Evolutionary conservation across 805 yeast genomes (phyloP).

Genomic region (Kodamaea neixiangensis): DNA sequence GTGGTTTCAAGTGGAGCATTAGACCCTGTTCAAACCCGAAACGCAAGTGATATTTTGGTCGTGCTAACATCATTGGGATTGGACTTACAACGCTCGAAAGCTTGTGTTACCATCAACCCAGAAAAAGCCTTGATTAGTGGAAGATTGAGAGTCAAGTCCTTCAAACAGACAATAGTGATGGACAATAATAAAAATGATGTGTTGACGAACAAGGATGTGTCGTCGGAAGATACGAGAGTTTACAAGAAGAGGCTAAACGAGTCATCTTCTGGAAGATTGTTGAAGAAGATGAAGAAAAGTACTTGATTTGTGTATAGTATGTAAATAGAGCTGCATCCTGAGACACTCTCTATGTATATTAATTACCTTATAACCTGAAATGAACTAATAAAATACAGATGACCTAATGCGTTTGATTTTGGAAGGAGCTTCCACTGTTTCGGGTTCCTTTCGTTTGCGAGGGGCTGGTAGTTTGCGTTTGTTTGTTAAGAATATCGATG

Average conservation of each 20-base stretch:
- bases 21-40: constrained; percentile 58
- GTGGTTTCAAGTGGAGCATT: constrained; percentile 77
- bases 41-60: constrained; percentile 66
- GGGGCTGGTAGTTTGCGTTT: constrained; percentile 12
- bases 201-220: constrained; percentile 23
- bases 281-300: constrained; percentile 22
- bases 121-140: constrained; percentile 71
- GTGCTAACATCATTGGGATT: constrained; percentile 71
- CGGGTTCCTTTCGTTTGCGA: background rate
- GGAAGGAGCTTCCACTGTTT: constrained; percentile 12
- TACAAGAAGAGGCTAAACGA: constrained; percentile 26
- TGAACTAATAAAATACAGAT: constrained; percentile 5
- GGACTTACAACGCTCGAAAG: constrained; percentile 58
- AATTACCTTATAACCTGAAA: constrained; percentile 11
- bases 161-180: constrained; percentile 69
- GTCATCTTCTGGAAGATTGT: constrained; percentile 25
- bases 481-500: constrained; percentile 18
- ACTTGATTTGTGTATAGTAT: background rate
- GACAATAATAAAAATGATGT: constrained; percentile 46
- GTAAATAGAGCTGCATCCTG: background rate
- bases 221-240: constrained; percentile 15
- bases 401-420: constrained; percentile 23
- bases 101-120: constrained; percentile 60
- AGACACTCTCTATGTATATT: background rate
- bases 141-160: constrained; percentile 67